These are phyloP conservation scores for Wallemia mellicola DNA, from an alignment of 1,284 basidiomycete species.

Conservation along the genomic window DNA sequence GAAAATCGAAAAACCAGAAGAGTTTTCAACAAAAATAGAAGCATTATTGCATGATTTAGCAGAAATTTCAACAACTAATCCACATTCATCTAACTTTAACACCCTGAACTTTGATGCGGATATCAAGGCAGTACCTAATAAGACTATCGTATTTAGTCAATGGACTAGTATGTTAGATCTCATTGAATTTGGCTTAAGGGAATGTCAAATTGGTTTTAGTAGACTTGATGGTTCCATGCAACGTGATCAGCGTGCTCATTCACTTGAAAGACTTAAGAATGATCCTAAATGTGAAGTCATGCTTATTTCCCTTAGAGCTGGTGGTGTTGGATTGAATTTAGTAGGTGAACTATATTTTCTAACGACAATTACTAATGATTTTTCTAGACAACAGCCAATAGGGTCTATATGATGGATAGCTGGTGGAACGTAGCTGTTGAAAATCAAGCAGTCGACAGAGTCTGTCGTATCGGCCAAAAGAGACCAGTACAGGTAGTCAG, in stretches of 20 bases:
- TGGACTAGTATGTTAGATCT: conserved; percentile 92
- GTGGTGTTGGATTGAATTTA: conserved; percentile 82
- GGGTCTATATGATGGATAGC: conserved; percentile 7
- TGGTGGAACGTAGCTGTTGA: conserved; percentile 81
- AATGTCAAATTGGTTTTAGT: conserved; percentile 49
- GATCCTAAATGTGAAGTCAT: conserved; percentile 66
- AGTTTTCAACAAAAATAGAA: conserved; percentile 57
- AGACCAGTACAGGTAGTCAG: conserved; percentile 68
- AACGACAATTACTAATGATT: not conserved
- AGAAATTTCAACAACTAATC: conserved; percentile 42
- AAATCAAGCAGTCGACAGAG: conserved; percentile 79
- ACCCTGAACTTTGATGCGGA: conserved; percentile 33
- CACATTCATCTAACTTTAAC: conserved; percentile 57
- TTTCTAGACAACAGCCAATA: conserved; percentile 4
- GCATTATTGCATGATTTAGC: conserved; percentile 43
- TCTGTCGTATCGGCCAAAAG: conserved; percentile 84
- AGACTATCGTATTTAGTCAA: conserved; percentile 29
- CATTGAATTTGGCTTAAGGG: conserved; percentile 63
- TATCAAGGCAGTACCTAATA: conserved; percentile 24
- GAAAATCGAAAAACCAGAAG: conserved; percentile 9
- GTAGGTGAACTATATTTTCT: conserved; percentile 37
- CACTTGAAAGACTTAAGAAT: conserved; percentile 64
- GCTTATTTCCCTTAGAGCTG: conserved; percentile 79
- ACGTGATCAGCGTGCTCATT: conserved; percentile 59
- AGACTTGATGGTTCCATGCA: conserved; percentile 90